Conservation (phyloP, 331 rosid species). For the Rhamnella rubrinervis region DNA sequence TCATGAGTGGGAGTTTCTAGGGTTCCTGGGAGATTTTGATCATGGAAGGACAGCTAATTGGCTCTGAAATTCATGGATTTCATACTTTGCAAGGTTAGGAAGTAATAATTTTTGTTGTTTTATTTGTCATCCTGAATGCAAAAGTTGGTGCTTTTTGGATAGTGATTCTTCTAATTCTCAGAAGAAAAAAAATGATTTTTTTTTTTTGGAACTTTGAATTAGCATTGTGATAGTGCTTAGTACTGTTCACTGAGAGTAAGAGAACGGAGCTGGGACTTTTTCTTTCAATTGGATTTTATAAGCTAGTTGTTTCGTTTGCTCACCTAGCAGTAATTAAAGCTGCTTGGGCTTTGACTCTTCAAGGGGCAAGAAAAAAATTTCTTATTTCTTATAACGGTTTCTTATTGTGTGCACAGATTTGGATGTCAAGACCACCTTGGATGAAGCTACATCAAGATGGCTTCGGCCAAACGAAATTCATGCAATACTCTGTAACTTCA, state of each 20-base stretch:
- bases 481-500: slow-evolving; percentile 80
- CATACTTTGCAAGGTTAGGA: slow-evolving; percentile 73
- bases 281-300: too few relatives aligned
- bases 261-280: slow-evolving; percentile 1
- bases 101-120: neutral
- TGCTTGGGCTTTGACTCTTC: neutral
- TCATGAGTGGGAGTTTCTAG: slow-evolving; percentile 5
- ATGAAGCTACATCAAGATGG: slow-evolving; percentile 84
- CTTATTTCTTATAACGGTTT: slow-evolving; percentile 24
- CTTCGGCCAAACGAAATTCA: slow-evolving; percentile 97
- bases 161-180: slow-evolving; percentile 7
- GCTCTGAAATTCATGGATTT: slow-evolving; percentile 91
- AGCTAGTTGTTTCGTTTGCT: too few relatives aligned
- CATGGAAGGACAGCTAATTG: slow-evolving; percentile 45
- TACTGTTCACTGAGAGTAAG: neutral
- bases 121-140: neutral
- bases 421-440: slow-evolving; percentile 61
- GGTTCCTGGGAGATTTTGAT: slow-evolving; percentile 39
- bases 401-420: slow-evolving; percentile 53
- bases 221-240: neutral
- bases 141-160: neutral
- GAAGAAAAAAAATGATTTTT: neutral
- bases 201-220: neutral
- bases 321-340: too few relatives aligned
- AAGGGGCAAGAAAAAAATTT: neutral